Percentiles rank a stretch among this genome's conserved stretches.
Conservation (phyloP, 805 yeast genomes). For the Kodamaea restingae region DNA sequence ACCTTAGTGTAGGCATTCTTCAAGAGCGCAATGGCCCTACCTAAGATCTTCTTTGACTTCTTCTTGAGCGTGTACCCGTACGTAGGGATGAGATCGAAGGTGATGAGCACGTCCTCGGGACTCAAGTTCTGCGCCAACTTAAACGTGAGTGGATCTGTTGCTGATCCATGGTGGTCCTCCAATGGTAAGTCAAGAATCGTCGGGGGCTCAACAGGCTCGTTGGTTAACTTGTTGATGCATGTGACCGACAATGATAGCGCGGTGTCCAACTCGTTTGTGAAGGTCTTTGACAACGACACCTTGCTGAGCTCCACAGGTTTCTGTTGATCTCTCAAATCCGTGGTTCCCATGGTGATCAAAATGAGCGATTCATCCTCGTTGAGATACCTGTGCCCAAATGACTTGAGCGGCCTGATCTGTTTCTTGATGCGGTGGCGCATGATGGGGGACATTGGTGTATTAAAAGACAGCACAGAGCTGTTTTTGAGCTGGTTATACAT, state of each 20-base stretch:
- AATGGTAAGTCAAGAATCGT: conserved; percentile 73
- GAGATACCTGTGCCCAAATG: conserved; percentile 80
- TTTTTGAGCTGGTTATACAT: conserved; percentile 38
- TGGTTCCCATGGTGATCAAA: conserved; percentile 81
- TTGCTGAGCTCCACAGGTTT: conserved; percentile 65
- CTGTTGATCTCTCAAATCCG: conserved; percentile 60
- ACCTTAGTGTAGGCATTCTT: conserved; percentile 59
- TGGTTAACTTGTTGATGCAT: conserved; percentile 28
- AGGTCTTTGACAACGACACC: conserved; percentile 72
- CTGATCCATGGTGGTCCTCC: conserved; percentile 67
- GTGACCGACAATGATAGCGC: conserved; percentile 72
- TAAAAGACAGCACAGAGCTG: conserved; percentile 11
- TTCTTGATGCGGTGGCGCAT: conserved; percentile 14
- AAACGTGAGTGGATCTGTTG: conserved; percentile 74
- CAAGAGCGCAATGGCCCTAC: conserved; percentile 78
- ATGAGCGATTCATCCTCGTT: conserved; percentile 61
- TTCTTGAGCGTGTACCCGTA: conserved; percentile 48
- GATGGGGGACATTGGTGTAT: conserved; percentile 19
- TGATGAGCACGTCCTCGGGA: conserved; percentile 53
- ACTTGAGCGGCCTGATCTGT: conserved; percentile 55
- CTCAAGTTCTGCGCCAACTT: conserved; percentile 45
- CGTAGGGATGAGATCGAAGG: conserved; percentile 88
- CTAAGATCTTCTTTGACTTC: conserved; percentile 48
- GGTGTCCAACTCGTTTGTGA: conserved; percentile 82
- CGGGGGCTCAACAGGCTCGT: conserved; percentile 46